A percentile compares a stretch with the other conserved stretches of the same genome.
Conservation (phyloP, 768 basidiomycete species). For the Hortiboletus flavorubellus region DNA sequence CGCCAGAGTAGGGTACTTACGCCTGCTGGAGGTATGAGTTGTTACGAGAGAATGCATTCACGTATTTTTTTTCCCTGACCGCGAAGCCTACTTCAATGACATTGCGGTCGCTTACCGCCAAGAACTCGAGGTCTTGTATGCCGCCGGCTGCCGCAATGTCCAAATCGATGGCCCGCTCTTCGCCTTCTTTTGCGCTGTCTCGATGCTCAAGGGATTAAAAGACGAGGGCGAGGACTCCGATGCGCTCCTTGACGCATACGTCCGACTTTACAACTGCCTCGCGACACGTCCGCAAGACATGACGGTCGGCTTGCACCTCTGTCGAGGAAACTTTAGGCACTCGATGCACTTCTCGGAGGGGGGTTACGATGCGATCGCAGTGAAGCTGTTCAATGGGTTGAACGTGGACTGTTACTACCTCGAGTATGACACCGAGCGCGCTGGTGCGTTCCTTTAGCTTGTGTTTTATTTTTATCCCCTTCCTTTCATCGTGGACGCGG, state of each 20-base stretch:
- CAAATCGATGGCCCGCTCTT: conserved; percentile 49
- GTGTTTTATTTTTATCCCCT: not conserved
- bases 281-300: conserved; percentile 37
- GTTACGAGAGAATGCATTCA: too few species aligned
- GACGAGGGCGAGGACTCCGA: conserved; percentile 58
- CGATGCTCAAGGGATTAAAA: conserved; percentile 54
- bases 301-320: conserved; percentile 42
- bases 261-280: conserved; percentile 40
- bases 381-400: conserved; percentile 43
- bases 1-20: too few species aligned
- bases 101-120: conserved; percentile 44
- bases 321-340: conserved; percentile 37
- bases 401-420: conserved; percentile 45
- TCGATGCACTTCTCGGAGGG: conserved; percentile 44
- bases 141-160: conserved; percentile 40
- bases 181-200: conserved; percentile 64
- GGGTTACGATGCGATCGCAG: conserved; percentile 43
- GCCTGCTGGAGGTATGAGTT: too few species aligned
- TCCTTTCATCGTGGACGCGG: not conserved
- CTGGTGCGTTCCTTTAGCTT: conserved; percentile 29
- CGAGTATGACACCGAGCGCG: conserved; percentile 47
- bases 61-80: too few species aligned
- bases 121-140: conserved; percentile 45
- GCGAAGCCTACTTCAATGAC: conserved; percentile 47
- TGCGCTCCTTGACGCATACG: conserved; percentile 60